phyloP scores from a whole-genome alignment of 2,329 filamentous ascomycete genomes.

The Colletotrichum destructivum region DNA sequence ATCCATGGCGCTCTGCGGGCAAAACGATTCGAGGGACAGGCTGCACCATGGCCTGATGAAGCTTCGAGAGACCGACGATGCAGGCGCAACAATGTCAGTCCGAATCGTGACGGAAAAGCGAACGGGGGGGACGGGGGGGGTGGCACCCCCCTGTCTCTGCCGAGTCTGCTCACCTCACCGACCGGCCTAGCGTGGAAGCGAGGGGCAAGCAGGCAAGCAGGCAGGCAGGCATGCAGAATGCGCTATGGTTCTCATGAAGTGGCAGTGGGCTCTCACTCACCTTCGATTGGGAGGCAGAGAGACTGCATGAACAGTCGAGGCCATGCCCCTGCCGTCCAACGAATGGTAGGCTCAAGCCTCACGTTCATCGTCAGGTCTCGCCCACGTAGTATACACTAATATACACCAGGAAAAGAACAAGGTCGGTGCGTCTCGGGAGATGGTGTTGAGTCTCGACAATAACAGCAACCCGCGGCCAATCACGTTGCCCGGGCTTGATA shows the following conservation, averaged over 20 bases:
- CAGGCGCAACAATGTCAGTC: background rate
- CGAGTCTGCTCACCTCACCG: slow-evolving; percentile 27
- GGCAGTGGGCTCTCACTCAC: slow-evolving; percentile 31
- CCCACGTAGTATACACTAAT: background rate
- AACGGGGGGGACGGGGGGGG: slow-evolving; percentile 3
- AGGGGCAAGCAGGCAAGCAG: slow-evolving; percentile 2
- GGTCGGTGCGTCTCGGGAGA: slow-evolving; percentile 5
- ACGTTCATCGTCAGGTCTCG: background rate
- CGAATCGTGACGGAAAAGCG: slow-evolving; percentile 5
- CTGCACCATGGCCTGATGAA: slow-evolving; percentile 32
- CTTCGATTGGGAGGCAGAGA: background rate
- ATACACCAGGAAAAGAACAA: background rate
- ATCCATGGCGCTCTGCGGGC: slow-evolving; percentile 18
- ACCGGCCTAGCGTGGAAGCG: slow-evolving; percentile 31
- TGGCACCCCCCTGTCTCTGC: slow-evolving; percentile 8
- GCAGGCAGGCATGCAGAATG: no score
- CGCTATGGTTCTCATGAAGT: slow-evolving; percentile 13
- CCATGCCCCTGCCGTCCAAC: slow-evolving; percentile 19
- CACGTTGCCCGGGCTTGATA: slow-evolving; percentile 11
- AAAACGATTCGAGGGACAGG: slow-evolving; percentile 8
- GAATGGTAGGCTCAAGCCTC: background rate
- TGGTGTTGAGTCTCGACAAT: slow-evolving; percentile 22
- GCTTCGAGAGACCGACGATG: slow-evolving; percentile 18
- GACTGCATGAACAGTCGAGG: background rate
- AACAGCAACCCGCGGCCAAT: slow-evolving; percentile 18